Conservation (phyloP, 257 asterid species). For the Cordia subcordata region DNA sequence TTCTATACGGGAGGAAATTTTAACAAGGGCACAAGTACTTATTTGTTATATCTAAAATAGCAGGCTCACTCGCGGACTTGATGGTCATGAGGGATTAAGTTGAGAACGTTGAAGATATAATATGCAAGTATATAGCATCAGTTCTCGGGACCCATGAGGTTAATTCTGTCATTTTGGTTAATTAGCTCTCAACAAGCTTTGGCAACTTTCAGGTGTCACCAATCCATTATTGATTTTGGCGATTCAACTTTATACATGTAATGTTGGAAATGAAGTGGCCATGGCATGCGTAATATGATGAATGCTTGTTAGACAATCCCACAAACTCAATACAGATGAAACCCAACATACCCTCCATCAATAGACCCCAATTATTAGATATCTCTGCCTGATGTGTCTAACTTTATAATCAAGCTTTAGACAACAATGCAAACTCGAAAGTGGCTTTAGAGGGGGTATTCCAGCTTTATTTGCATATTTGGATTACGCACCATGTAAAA, state of each 20-base stretch:
- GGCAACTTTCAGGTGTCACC: neutral
- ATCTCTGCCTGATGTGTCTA: constrained; percentile 3
- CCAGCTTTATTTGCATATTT: constrained; percentile 1
- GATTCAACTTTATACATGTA: neutral
- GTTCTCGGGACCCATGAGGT: too few relatives aligned
- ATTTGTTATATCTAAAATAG: too few relatives aligned
- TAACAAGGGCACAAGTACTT: too few relatives aligned
- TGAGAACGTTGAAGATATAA: too few relatives aligned
- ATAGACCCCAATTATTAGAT: constrained; percentile 1
- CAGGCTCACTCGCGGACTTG: too few relatives aligned
- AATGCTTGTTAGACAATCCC: constrained; percentile 6
- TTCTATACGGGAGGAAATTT: too few relatives aligned
- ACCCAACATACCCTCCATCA: constrained; percentile 6
- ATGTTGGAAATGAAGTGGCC: constrained; percentile 1
- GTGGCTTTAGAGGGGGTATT: neutral
- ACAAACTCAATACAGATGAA: neutral
- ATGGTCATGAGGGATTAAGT: too few relatives aligned
- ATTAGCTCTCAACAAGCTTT: neutral
- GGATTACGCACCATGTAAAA: neutral
- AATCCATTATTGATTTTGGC: neutral
- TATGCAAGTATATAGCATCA: too few relatives aligned
- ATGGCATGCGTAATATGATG: constrained; percentile 17
- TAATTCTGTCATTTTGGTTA: neutral
- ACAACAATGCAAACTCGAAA: constrained; percentile 19
- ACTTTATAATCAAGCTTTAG: constrained; percentile 12